Conservation (phyloP, 495 filamentous ascomycete species). For the Penicillium diatomitis region DNA sequence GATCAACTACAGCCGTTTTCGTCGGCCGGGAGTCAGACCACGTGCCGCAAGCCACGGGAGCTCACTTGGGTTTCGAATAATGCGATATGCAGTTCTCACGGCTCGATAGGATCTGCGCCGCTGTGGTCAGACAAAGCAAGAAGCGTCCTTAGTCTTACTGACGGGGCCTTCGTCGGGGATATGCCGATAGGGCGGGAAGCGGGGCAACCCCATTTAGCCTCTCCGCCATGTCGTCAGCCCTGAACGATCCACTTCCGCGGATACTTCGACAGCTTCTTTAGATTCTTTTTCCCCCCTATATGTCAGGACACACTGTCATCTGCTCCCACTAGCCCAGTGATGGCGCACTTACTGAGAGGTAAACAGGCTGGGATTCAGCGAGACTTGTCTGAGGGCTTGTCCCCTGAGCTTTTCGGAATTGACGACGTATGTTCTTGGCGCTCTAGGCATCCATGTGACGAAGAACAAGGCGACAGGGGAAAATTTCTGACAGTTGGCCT, state of each 20-base stretch:
- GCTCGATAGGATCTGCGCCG: no score
- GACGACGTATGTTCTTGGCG: slow-evolving; percentile 58
- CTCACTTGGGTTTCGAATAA: no score
- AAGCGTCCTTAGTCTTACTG: no score
- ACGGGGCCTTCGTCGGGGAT: background rate
- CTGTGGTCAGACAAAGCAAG: no score
- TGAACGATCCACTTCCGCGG: slow-evolving; percentile 9
- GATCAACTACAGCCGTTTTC: no score
- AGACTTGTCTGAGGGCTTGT: slow-evolving; percentile 75
- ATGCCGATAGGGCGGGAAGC: slow-evolving; percentile 12
- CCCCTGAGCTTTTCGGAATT: slow-evolving; percentile 63
- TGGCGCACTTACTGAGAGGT: slow-evolving; percentile 79
- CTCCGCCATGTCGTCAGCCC: slow-evolving; percentile 22
- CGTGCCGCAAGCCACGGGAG: no score
- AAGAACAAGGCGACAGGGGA: background rate
- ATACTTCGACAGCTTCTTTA: slow-evolving; percentile 11
- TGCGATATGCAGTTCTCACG: no score
- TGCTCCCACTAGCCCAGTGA: slow-evolving; percentile 21
- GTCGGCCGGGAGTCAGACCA: no score
- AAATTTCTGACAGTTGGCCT: slow-evolving; percentile 13
- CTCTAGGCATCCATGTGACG: slow-evolving; percentile 18
- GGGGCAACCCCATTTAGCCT: slow-evolving; percentile 23
- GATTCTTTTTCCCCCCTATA: slow-evolving; percentile 2
- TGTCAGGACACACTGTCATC: background rate
- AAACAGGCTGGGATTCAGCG: slow-evolving; percentile 89